Conservation (phyloP, 208 protist species). For the Crithidia mellificae region DNA sequence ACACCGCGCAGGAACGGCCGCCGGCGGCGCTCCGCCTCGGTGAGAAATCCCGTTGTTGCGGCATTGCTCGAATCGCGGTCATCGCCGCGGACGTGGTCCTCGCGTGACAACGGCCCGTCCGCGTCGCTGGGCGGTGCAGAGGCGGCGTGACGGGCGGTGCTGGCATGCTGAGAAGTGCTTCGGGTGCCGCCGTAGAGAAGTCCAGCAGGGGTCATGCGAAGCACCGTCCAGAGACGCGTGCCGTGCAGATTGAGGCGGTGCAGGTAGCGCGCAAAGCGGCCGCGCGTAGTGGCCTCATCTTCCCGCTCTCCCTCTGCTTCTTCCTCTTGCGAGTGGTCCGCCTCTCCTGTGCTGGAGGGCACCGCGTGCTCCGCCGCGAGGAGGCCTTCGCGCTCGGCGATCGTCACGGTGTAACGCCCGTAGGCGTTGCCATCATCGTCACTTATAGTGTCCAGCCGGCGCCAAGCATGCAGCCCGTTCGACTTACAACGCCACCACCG, state of each 20-base stretch:
- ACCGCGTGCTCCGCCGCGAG: not conserved
- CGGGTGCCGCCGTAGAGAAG: not conserved
- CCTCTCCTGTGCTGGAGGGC: too few relatives aligned
- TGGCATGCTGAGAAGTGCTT: not conserved
- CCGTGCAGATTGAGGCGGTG: conserved; percentile 10
- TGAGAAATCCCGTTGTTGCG: too few relatives aligned
- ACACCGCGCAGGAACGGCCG: not conserved
- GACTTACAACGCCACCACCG: conserved; percentile 2
- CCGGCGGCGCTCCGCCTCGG: not conserved
- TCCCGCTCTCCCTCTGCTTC: not conserved
- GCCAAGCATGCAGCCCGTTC: not conserved
- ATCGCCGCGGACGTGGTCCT: not conserved
- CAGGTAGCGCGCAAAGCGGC: conserved; percentile 2
- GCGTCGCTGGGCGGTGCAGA: not conserved
- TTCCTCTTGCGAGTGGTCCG: not conserved
- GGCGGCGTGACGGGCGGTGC: not conserved
- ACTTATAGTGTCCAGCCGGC: not conserved
- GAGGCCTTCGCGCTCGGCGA: not conserved
- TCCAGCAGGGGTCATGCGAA: not conserved
- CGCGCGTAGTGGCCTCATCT: not conserved
- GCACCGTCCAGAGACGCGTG: conserved; percentile 4
- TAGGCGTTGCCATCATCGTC: not conserved
- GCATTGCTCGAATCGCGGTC: too few relatives aligned
- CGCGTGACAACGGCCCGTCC: not conserved
- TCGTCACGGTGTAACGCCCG: not conserved